Conservation (phyloP, 2,329 filamentous ascomycete species). For the Fusarium sp. region DNA sequence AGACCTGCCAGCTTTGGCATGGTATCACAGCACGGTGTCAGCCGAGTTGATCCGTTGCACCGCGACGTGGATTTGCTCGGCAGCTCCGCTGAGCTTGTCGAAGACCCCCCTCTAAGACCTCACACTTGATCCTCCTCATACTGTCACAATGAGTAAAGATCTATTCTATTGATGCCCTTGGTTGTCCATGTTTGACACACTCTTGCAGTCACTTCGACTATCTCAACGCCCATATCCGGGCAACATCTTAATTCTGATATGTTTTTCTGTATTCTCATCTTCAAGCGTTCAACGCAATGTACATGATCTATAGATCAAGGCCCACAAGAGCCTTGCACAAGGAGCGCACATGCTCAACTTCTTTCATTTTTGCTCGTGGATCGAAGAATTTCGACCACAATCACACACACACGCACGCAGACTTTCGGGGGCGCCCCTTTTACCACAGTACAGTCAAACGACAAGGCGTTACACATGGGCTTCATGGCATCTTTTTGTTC, state of each 20-base stretch:
- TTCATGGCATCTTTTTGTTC: conserved; percentile 20
- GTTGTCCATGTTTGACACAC: background rate
- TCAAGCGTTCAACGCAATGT: conserved; percentile 23
- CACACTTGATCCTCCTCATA: conserved; percentile 29
- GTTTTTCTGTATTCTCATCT: conserved; percentile 27
- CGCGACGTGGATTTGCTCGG: conserved; percentile 60
- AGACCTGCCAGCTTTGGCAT: conserved; percentile 65
- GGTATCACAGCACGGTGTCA: conserved; percentile 68
- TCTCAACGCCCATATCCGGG: conserved; percentile 9
- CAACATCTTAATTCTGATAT: conserved; percentile 23
- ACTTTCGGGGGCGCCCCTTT: conserved; percentile 18
- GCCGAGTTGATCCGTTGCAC: conserved; percentile 62
- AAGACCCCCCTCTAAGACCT: conserved; percentile 49
- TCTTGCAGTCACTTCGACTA: conserved; percentile 1
- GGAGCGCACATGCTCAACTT: conserved; percentile 20
- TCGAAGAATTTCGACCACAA: conserved; percentile 21
- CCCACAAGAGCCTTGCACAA: conserved; percentile 26
- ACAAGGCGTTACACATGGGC: conserved; percentile 35
- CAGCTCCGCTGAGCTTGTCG: conserved; percentile 67
- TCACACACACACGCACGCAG: conserved; percentile 17
- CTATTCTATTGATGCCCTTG: background rate
- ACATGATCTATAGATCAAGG: conserved; percentile 45
- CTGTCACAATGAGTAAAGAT: background rate
- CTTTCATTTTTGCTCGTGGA: conserved; percentile 21
- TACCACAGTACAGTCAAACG: conserved; percentile 30